Conservation (phyloP, 108 stramenopile species). For the Skeletonema grethae region DNA sequence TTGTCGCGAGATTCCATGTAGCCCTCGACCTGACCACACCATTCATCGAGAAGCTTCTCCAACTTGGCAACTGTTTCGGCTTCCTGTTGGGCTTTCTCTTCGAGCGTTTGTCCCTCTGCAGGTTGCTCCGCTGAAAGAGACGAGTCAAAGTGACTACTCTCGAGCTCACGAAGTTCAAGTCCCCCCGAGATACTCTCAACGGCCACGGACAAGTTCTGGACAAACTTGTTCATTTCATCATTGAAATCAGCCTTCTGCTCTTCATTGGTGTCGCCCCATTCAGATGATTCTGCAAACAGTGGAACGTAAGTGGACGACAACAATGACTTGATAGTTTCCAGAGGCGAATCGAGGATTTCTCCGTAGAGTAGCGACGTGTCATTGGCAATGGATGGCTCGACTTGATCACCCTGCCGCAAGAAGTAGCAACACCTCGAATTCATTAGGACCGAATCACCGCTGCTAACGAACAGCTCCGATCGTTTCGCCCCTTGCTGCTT, state of each 20-base stretch:
- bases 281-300: constrained; percentile 59
- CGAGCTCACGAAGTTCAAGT: constrained; percentile 66
- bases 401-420: constrained; percentile 28
- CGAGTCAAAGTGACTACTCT: constrained; percentile 43
- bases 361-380: constrained; percentile 76
- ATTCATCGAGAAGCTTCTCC: constrained; percentile 79
- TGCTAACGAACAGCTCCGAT: constrained; percentile 62
- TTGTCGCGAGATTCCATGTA: constrained; percentile 62
- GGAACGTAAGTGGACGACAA: constrained; percentile 67
- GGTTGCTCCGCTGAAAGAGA: constrained; percentile 5
- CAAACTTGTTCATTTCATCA: constrained; percentile 68
- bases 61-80: constrained; percentile 71
- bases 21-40: constrained; percentile 85
- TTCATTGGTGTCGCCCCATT: constrained; percentile 80
- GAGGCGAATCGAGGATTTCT: constrained; percentile 67
- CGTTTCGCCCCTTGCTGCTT: constrained; percentile 18
- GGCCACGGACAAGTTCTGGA: constrained; percentile 66
- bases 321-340: constrained; percentile 69
- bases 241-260: constrained; percentile 75
- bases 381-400: constrained; percentile 36
- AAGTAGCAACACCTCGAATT: constrained; percentile 62
- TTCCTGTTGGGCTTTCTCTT: constrained; percentile 31
- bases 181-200: constrained; percentile 73
- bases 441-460: constrained; percentile 53
- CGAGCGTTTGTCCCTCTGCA: constrained; percentile 32